Base-by-base conservation (phyloP, 768 basidiomycete genomes). In the Suillus brevipes region DNA sequence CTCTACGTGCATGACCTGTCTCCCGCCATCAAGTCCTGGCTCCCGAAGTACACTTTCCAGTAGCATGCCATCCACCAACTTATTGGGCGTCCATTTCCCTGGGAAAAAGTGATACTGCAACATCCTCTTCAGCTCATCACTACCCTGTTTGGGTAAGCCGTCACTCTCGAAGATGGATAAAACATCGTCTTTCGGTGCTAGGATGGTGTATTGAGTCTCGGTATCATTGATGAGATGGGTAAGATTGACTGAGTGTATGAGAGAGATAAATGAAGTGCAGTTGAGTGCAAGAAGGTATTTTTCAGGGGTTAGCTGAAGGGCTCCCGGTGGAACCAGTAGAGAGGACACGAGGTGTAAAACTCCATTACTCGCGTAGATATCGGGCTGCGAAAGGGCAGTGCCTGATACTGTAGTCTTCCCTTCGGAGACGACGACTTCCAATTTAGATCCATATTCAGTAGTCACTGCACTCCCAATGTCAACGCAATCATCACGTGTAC, bases 351-450 rank as follows among this genome's bases (percentile, higher is more conserved):
- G 85, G 76, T 99, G 97, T 18, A 99, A 75, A 52, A 99, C 97
- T 57, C 97, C 97, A 71, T 99, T 99, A 37, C 92, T 89, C 6
- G 93, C 96, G 71, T 95, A 95, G 42, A 97, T 87, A 71, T 99
- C 94, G 7, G 87, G 85, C n/a, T 89, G 81, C 5, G 88, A 71
- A 50, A 97, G 82, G 28, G 81, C 79, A 8, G 90, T 87, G 55
- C 78, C 78, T 40, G 87, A 87, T 25, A 91, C 76, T 37, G 72
- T 82, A 61, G 84, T 86, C 66, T 84, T 84, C 45, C 87, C 82
- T 1, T 82, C 73, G 31, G 84, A 78, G n/a, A 82, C 80, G 1
- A 79, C 76, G 49, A 95, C 79, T 61, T 88, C 84, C 12, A 97
- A 82, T 2, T 82, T 79, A 13, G 84, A 84, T 20, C 92, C 92